Evolutionary conservation across 495 filamentous ascomycete genomes (phyloP), one percentile per base, ranked within the genome.

Genomic region (Chaetomium tenue): DNA sequence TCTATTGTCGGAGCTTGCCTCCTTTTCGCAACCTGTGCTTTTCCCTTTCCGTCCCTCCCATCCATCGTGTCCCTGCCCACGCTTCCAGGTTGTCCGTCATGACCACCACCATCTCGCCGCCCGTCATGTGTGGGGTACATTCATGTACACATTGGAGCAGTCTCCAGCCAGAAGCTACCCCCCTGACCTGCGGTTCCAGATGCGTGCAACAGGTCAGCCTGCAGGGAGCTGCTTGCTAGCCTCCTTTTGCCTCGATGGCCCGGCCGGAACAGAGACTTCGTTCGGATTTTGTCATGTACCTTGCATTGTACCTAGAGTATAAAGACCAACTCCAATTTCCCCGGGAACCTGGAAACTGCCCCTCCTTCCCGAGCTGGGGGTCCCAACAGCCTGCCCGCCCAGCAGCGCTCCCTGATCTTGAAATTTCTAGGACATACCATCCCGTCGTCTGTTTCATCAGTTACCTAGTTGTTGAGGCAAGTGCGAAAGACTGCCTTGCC

Each of bases 271-370:
- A 72, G 67, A 68, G 57, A 55, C 57, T 64, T 52, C 48, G 4
- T 23, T 57, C 63, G 33, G 65, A 71, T 71, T 70, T 66, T 65
- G 68, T 62, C 62, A 63, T 64, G 57, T 60, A 58, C 64, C 40
- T 44, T 25, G 18, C 61, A 47, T 61, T 72, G 63, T 71, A 66
- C 71, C 65, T 71, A 74, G 61, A 58, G 73, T 78, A 78, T 79
- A 79, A 77, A 79, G 74, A 68, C 71, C 76, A 79, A 75, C 71
- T 75, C 71, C 70, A 70, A 70, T 72, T 72, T 72, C 70, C 69
- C 40, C 47, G 30, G 61, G 66, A 68, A 68, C 65, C 70, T 75
- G 70, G 67, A 69, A 68, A 65, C 70, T 76, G 70, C 73, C 76
- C 75, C 74, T 73, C 75, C 76, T 70, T 74, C 70, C 68, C 63